These are phyloP conservation scores for Penicillium olsonii DNA, from an alignment of 2,329 filamentous ascomycete species.

Conservation along the genomic window DNA sequence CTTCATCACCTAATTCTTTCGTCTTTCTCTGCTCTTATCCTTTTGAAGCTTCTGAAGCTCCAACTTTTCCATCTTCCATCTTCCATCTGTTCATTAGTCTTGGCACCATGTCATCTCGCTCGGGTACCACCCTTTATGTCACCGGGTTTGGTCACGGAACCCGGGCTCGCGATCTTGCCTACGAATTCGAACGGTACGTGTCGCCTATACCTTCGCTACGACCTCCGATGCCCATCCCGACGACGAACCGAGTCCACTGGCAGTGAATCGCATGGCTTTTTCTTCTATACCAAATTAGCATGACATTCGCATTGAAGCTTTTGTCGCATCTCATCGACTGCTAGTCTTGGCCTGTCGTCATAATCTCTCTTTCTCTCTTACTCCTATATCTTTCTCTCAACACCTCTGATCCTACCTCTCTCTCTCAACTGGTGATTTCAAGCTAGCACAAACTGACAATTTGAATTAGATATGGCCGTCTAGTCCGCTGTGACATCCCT, in stretches of 20 bases:
- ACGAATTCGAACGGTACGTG: constrained; percentile 99
- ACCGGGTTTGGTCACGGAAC: constrained; percentile 99
- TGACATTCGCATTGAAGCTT: constrained; percentile 6
- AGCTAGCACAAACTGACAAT: constrained; percentile 41
- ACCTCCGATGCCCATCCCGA: constrained; percentile 27
- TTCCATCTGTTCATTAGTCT: constrained; percentile 2
- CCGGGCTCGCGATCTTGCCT: constrained; percentile 97
- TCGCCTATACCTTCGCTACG: constrained; percentile 47
- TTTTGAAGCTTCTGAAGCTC: constrained; percentile 9
- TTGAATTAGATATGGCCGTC: constrained; percentile 81
- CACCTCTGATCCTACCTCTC: not conserved
- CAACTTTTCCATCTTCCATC: constrained; percentile 2
- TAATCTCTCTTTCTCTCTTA: constrained; percentile 9
- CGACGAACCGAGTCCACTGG: constrained; percentile 12
- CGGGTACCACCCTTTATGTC: constrained; percentile 93
- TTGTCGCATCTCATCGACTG: constrained; percentile 6
- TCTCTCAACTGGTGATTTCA: not conserved
- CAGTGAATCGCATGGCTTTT: constrained; percentile 4
- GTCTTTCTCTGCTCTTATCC: constrained; percentile 5
- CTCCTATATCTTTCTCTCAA: not conserved
- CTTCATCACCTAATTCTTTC: constrained; percentile 10
- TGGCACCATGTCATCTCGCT: constrained; percentile 82
- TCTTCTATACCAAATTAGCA: constrained; percentile 5
- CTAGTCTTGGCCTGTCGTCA: constrained; percentile 16
- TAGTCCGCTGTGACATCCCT: constrained; percentile 97